Conservation (phyloP, 345 rosid genomes). For the Tarenaya hassleriana region DNA sequence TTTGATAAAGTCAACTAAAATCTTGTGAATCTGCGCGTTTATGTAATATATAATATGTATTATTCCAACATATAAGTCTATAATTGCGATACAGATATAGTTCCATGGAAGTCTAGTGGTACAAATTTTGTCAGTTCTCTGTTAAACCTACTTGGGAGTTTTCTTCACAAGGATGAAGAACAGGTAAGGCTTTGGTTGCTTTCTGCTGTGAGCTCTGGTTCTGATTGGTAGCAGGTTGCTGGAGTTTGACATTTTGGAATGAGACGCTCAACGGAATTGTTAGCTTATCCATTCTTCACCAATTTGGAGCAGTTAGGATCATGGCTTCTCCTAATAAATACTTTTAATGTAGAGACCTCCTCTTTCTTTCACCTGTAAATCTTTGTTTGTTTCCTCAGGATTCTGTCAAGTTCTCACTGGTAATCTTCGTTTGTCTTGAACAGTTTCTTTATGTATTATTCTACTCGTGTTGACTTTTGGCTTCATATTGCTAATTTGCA, state of each 20-base stretch:
- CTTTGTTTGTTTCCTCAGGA: too few relatives aligned
- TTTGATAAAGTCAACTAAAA: too few relatives aligned
- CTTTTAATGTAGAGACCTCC: slow-evolving; percentile 4
- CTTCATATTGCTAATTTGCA: too few relatives aligned
- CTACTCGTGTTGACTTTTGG: too few relatives aligned
- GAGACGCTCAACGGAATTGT: slow-evolving; percentile 47
- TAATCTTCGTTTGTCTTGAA: too few relatives aligned
- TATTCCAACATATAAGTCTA: too few relatives aligned
- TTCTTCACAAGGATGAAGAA: slow-evolving; percentile 21
- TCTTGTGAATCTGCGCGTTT: too few relatives aligned
- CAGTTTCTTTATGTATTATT: too few relatives aligned
- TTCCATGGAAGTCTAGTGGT: neutral
- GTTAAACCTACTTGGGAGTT: slow-evolving; percentile 30
- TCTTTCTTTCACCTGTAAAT: slow-evolving; percentile 6
- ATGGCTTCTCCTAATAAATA: slow-evolving; percentile 21
- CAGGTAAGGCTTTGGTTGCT: slow-evolving; percentile 25
- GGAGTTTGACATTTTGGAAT: slow-evolving; percentile 31
- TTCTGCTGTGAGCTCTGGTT: slow-evolving; percentile 11
- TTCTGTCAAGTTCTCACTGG: too few relatives aligned
- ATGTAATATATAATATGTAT: too few relatives aligned
- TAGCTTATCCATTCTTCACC: slow-evolving; percentile 28
- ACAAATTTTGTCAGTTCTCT: slow-evolving; percentile 26
- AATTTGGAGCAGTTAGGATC: slow-evolving; percentile 43
- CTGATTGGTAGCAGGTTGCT: slow-evolving; percentile 44
- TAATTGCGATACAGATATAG: too few relatives aligned